Base-by-base conservation (phyloP, 1,284 basidiomycete genomes). In the Boletus chippewaensis region DNA sequence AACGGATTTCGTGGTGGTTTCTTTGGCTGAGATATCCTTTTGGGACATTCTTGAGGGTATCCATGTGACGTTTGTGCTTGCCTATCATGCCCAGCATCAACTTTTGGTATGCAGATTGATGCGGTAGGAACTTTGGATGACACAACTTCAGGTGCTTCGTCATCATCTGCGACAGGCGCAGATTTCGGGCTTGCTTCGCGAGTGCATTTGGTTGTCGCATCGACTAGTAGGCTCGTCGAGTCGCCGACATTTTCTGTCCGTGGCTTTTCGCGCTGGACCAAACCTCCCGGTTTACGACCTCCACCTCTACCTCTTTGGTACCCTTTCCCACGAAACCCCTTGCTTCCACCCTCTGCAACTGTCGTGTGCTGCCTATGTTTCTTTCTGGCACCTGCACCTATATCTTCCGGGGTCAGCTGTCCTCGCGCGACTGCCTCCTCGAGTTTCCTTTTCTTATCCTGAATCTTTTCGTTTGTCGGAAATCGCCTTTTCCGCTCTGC, bases 401-500 rank as follows among this genome's bases (percentile, higher is more conserved):
- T 60, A 35, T 79, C 77, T 45, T 73, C 72, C 1, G 74, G 74
- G 35, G 77, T 71, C 29, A 92, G 70, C 64, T 93, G 85, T 1
- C 92, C 93, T 40, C 88, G 79, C 16, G 83, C 83, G 32, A 81
- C 70, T 5, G 91, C 91, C 55, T 92, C 89, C 51, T 84, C 78
- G 31, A 75, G 70, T 66, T 80, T 90, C 63, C 75, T 75, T 67
- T 78, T 84, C 75, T 91, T 94, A 45, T 95, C 89, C 52, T 80
- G 79, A 1, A 91, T 75, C 16, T 81, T 78, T 44, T 74, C 64
- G 13, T 75, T 67, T 13, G 83, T 88, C 3, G 94, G 94, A 75
- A 87, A 97, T 16, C 87, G 80, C 55, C 81, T 82, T 69, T 81
- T 91, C 41, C 94, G 82, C 61, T 96, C 93, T 28, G 79, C 83